A percentile compares a stretch with the other conserved stretches of the same genome.
phyloP scores from a whole-genome alignment of 805 yeast species.

The Cyberlindnera euphorbiiphila region DNA sequence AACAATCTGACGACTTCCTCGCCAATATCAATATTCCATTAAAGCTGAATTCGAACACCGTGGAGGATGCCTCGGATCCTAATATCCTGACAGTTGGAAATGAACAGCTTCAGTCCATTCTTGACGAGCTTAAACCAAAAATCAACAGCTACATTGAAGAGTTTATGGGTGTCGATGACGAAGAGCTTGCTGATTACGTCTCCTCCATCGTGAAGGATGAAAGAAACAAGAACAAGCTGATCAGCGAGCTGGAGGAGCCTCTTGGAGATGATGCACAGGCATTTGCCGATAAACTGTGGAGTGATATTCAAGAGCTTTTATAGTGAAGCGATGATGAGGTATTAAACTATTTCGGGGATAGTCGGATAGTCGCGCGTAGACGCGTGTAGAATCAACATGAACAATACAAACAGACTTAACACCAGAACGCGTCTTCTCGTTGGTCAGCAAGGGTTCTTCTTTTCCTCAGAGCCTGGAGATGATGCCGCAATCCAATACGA shows the following conservation, averaged over 20 bases:
- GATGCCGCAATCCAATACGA: too few relatives aligned
- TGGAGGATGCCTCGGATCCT: conserved; percentile 12
- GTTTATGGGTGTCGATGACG: conserved; percentile 51
- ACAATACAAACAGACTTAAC: background rate
- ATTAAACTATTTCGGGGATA: too few relatives aligned
- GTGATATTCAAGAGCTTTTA: conserved; percentile 12
- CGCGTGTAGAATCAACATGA: background rate
- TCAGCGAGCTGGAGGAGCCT: conserved; percentile 46
- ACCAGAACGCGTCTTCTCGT: background rate
- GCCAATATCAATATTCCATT: conserved; percentile 19
- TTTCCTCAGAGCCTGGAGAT: too few relatives aligned
- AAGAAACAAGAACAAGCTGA: conserved; percentile 31
- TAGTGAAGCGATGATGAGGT: too few relatives aligned
- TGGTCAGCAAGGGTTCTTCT: too few relatives aligned
- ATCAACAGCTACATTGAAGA: conserved; percentile 45
- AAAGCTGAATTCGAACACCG: conserved; percentile 11
- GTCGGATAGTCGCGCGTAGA: too few relatives aligned
- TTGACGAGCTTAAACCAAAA: conserved; percentile 31
- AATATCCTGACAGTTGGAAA: conserved; percentile 15
- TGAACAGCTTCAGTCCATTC: conserved; percentile 14
- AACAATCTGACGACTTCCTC: conserved; percentile 18
- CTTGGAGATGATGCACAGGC: conserved; percentile 45
- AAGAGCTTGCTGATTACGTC: conserved; percentile 43
- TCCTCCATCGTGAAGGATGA: conserved; percentile 35
- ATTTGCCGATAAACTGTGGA: conserved; percentile 40